phyloP scores from a whole-genome alignment of 2,329 filamentous ascomycete genomes.

The Apiospora saccharicola region DNA sequence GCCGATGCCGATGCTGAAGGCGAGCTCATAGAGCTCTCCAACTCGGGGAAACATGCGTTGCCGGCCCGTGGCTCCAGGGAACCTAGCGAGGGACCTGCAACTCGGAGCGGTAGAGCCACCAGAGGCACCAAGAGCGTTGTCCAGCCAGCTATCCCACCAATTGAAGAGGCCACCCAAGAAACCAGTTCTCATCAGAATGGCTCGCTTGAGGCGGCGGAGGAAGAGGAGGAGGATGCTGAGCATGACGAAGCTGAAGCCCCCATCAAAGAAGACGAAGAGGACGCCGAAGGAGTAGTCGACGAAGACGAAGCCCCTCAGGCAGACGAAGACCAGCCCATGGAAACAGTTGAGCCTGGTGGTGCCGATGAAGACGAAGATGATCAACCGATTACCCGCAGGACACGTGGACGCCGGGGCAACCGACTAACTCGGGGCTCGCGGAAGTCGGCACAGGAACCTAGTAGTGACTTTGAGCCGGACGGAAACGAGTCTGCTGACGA shows the following conservation, averaged over 20 bases:
- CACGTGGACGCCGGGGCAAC: conserved; percentile 46
- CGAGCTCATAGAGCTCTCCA: conserved; percentile 64
- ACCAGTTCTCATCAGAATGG: conserved; percentile 48
- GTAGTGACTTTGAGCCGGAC: conserved; percentile 66
- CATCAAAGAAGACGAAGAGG: conserved; percentile 28
- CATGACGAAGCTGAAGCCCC: conserved; percentile 27
- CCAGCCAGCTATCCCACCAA: conserved; percentile 53
- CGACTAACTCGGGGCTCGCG: conserved; percentile 58
- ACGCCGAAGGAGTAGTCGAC: conserved; percentile 28
- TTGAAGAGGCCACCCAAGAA: conserved; percentile 63
- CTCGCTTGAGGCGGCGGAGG: conserved; percentile 33
- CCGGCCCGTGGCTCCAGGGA: conserved; percentile 58
- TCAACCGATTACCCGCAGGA: conserved; percentile 55
- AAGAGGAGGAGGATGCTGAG: conserved; percentile 29
- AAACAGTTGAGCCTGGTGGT: conserved; percentile 39
- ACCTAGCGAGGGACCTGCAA: conserved; percentile 61
- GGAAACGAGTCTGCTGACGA: conserved; percentile 64
- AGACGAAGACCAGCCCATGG: conserved; percentile 42
- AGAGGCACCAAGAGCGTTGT: conserved; percentile 61
- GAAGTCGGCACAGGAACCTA: conserved; percentile 59
- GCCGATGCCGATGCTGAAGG: conserved; percentile 63
- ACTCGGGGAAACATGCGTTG: conserved; percentile 65
- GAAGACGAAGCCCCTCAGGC: conserved; percentile 31
- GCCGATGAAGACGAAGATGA: conserved; percentile 59
- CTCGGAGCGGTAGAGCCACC: conserved; percentile 52